Conservation (phyloP, 352 stramenopile species). For the Globisporangium recalcitrans region DNA sequence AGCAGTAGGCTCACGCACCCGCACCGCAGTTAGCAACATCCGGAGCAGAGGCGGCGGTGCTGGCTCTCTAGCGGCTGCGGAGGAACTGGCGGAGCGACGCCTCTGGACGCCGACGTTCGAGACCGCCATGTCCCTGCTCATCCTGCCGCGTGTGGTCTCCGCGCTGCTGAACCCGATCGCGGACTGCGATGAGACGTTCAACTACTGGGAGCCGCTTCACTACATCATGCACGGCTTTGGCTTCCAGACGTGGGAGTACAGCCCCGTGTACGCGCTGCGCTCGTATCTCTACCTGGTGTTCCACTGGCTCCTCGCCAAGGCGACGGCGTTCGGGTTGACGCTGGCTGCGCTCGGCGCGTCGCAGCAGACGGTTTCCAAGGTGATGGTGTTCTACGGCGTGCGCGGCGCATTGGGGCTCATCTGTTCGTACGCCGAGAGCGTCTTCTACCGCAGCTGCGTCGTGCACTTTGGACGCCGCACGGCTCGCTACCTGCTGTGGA, state of each 20-base stretch:
- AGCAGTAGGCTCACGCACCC: background rate
- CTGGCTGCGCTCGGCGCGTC: slow-evolving; percentile 25
- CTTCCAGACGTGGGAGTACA: slow-evolving; percentile 90
- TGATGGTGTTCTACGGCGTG: slow-evolving; percentile 90
- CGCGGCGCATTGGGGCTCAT: slow-evolving; percentile 71
- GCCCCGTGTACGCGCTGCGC: slow-evolving; percentile 91
- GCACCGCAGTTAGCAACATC: background rate
- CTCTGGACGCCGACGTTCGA: slow-evolving; percentile 28
- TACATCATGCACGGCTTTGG: slow-evolving; percentile 92
- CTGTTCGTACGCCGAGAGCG: slow-evolving; percentile 80
- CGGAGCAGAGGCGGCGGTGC: background rate
- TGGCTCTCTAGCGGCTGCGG: background rate
- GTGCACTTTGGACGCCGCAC: slow-evolving; percentile 56
- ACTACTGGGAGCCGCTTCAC: slow-evolving; percentile 99
- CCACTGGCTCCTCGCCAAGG: slow-evolving; percentile 48
- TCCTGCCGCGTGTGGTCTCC: slow-evolving; percentile 32
- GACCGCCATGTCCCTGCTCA: slow-evolving; percentile 26
- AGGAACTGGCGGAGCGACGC: slow-evolving; percentile 1
- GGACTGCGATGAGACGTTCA: slow-evolving; percentile 99
- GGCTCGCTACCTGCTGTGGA: slow-evolving; percentile 58
- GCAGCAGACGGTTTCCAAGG: slow-evolving; percentile 35
- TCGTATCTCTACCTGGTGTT: slow-evolving; percentile 93
- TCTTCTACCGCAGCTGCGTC: slow-evolving; percentile 77
- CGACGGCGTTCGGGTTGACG: slow-evolving; percentile 33
- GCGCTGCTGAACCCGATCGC: slow-evolving; percentile 82